Base-by-base conservation (phyloP, 2,329 filamentous ascomycete species). In the Pseudogymnoascus sp. region DNA sequence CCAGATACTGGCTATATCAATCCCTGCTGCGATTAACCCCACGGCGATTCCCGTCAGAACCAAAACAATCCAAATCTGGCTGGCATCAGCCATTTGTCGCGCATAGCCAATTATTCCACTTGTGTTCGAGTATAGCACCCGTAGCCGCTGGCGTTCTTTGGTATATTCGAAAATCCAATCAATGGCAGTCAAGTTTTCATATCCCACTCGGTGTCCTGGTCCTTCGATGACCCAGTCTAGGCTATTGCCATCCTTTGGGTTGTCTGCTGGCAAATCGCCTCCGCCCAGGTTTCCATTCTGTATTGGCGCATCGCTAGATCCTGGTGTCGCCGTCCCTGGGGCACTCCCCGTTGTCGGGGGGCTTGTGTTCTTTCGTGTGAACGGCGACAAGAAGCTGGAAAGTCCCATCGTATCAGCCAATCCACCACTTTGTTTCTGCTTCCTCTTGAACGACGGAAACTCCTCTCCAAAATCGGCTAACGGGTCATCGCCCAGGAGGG, bases 91-190 rank as follows among this genome's bases (percentile, higher is more conserved):
- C 22, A 95, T 76, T 65, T 88, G 85, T 64, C 83, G 86, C 60
- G 88, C 69, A 68, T 91, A 85, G 11, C 91, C 91, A 18, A 92
- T 63, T 4, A 96, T 67, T 0, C 91, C 90, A 18, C 83, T 80
- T 6, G 85, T 82, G 67, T 82, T 84, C 0, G 88, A 83, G 61
- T 85, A 83, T 18, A 99, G 78, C 30, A 88, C 82, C n/a, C 91
- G 84, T 69, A 95, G 77, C 22, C 94, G 85, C 73, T 96, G 91
- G 18, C 94, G 85, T 76, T 99, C 94, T 74, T 97, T 97, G 59
- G 90, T 94, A 71, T 97, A 96, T 74, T 99, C 94, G 69, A 96
- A 97, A 71, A 97, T 97, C 94, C 94, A 99, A 77, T 99, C 94
- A 72, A 99, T 99, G 62, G 94, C 93, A 14, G 93, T 97, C 72